Percentiles rank a stretch among this genome's conserved stretches.
Evolutionary conservation across 441 rosid genomes (phyloP).

Genomic region (Pelargonium cotyledonis): DNA sequence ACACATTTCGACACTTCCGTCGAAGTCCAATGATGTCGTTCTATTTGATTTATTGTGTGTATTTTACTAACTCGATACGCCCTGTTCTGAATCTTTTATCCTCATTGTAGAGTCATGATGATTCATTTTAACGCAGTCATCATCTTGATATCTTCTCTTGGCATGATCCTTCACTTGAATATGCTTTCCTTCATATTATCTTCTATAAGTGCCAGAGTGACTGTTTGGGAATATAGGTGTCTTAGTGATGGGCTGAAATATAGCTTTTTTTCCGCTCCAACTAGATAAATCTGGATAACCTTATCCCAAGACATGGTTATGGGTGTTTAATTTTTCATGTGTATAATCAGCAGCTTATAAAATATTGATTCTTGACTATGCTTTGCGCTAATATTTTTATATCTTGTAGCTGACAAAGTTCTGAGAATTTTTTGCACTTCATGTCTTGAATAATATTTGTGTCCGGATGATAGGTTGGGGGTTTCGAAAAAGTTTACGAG

Average conservation of each 20-base stretch:
- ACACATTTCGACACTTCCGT: too few species aligned
- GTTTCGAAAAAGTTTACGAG: conserved; percentile 94
- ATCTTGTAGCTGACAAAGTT: background rate
- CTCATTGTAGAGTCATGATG: too few species aligned
- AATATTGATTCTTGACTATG: background rate
- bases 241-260: background rate
- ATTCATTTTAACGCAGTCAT: too few species aligned
- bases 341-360: background rate
- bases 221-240: background rate
- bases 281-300: background rate
- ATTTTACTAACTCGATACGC: too few species aligned
- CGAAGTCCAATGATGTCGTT: too few species aligned
- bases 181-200: background rate
- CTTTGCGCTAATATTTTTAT: background rate
- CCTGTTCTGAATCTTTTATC: too few species aligned
- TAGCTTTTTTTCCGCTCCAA: background rate
- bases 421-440: conserved; percentile 10
- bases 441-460: conserved; percentile 11
- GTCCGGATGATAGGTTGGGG: conserved; percentile 66
- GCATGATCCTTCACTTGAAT: too few species aligned
- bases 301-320: background rate
- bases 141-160: too few species aligned
- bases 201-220: background rate
- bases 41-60: too few species aligned
- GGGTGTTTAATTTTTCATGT: background rate